Evolutionary conservation across 148 eudicot genomes (phyloP).

Genomic region (Camellia lanceoleosa): DNA sequence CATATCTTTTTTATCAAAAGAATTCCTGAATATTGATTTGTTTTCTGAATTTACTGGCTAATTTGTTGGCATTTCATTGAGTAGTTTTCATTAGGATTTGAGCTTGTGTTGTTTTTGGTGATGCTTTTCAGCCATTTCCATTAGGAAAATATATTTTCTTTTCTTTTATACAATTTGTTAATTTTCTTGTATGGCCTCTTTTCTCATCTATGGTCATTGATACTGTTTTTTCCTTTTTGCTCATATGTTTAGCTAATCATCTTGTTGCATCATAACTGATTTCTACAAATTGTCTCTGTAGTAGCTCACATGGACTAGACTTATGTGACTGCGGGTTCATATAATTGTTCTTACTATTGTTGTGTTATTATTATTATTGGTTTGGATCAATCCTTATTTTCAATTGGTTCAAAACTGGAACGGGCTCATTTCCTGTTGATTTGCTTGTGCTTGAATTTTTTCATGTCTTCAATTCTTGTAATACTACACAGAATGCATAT

Average conservation of each 20-base stretch:
- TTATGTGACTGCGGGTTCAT: background rate
- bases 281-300: background rate
- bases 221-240: background rate
- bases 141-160: background rate
- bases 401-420: background rate
- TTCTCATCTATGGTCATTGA: conserved; percentile 5
- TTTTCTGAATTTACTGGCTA: background rate
- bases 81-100: background rate
- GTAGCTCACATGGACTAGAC: background rate
- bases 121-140: background rate
- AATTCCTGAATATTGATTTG: background rate
- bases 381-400: background rate
- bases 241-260: background rate
- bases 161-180: background rate
- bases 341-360: background rate
- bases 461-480: background rate
- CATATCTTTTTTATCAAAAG: background rate
- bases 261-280: background rate
- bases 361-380: background rate
- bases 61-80: background rate
- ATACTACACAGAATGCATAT: background rate
- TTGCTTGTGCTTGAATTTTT: background rate
- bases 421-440: background rate
- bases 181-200: background rate
- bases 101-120: background rate